Percentiles rank a stretch among this genome's conserved stretches.
Evolutionary conservation across 2,329 filamentous ascomycete species (phyloP).

Genomic region (Cordyceps sp.): DNA sequence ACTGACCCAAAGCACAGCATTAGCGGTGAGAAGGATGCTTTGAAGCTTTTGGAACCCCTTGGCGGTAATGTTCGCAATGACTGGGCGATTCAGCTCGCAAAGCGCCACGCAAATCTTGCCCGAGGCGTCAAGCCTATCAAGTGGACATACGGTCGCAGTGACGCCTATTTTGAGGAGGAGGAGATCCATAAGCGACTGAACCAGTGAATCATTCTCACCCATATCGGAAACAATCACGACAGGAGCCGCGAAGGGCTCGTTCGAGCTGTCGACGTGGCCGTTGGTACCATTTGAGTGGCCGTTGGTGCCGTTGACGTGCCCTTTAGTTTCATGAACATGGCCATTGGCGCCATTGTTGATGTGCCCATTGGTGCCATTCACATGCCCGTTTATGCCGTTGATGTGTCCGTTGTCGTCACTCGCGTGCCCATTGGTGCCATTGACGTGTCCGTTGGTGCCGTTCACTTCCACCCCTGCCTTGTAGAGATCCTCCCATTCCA

Average conservation of each 20-base stretch:
- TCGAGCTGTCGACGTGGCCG: not conserved
- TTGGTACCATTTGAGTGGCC: not conserved
- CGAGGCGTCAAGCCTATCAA: constrained; percentile 5
- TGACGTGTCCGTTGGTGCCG: not conserved
- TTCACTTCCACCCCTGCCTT: not conserved
- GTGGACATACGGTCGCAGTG: constrained; percentile 6
- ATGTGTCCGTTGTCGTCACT: not conserved
- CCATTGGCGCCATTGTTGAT: not conserved
- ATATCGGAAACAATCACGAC: constrained; percentile 11
- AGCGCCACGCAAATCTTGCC: constrained; percentile 20
- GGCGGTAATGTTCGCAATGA: constrained; percentile 22
- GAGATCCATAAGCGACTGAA: constrained; percentile 6
- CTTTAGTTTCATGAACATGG: too few relatives aligned
- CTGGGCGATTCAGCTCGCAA: constrained; percentile 24
- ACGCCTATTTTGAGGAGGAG: constrained; percentile 8
- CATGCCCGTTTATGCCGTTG: constrained; percentile 1
- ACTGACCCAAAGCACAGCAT: constrained; percentile 23
- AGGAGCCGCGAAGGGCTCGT: constrained; percentile 1
- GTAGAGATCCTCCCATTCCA: constrained; percentile 24
- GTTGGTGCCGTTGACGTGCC: not conserved
- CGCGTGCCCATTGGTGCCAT: constrained; percentile 3
- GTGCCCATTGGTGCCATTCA: not conserved
- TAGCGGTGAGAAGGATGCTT: constrained; percentile 15
- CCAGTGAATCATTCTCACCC: constrained; percentile 5
- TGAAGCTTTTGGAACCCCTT: constrained; percentile 20